Evolutionary conservation across 2,329 filamentous ascomycete genomes (phyloP).

Genomic region (Colletotrichum magnum): DNA sequence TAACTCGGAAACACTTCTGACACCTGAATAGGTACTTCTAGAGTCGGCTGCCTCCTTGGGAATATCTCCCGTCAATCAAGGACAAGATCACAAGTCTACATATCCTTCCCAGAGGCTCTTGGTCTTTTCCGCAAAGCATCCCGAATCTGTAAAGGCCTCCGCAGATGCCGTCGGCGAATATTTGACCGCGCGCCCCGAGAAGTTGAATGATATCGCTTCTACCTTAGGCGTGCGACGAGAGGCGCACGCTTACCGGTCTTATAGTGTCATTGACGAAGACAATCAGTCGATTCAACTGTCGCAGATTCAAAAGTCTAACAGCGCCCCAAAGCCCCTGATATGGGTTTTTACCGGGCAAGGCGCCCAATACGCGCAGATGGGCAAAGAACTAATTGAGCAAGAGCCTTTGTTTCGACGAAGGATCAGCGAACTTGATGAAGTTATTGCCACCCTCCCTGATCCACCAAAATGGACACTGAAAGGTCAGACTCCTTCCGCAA

Average conservation of each 20-base stretch:
- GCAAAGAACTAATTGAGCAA: constrained; percentile 33
- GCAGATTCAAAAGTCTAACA: constrained; percentile 33
- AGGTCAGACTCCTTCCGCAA: constrained; percentile 10
- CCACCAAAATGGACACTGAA: constrained; percentile 34
- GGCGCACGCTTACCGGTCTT: constrained; percentile 38
- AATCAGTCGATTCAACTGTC: constrained; percentile 30
- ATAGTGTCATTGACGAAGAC: constrained; percentile 32
- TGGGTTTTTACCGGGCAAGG: constrained; percentile 43
- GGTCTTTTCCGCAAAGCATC: constrained; percentile 19
- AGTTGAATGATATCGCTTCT: constrained; percentile 40
- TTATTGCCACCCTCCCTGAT: constrained; percentile 14
- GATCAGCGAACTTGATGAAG: constrained; percentile 39
- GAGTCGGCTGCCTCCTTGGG: constrained; percentile 31
- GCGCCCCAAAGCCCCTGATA: neutral
- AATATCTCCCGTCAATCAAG: neutral
- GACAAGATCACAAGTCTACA: neutral
- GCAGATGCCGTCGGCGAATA: neutral
- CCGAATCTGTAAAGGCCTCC: neutral
- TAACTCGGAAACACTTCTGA: neutral
- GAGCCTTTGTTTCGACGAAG: constrained; percentile 24
- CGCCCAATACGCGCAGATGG: constrained; percentile 42
- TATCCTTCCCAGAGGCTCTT: neutral
- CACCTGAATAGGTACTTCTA: constrained; percentile 13
- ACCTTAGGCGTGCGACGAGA: constrained; percentile 41
- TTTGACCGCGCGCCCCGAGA: constrained; percentile 21